A percentile compares a stretch with the other conserved stretches of the same genome.
These are phyloP conservation scores for Dothistroma septosporum DNA, from an alignment of 2,329 filamentous ascomycete genomes.

Conservation along the genomic window DNA sequence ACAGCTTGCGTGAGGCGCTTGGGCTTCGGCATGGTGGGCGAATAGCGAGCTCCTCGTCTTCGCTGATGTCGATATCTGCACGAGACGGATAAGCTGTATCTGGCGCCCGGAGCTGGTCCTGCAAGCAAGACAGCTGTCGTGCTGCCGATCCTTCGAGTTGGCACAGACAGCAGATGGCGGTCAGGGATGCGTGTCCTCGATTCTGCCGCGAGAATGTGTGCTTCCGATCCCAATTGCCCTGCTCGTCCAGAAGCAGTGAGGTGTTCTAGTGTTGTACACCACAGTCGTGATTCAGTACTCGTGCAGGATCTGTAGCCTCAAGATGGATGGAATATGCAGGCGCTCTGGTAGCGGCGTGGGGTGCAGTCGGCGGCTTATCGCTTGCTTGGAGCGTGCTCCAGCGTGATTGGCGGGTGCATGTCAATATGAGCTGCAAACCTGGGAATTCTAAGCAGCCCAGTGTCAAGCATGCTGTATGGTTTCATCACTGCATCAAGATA, in stretches of 20 bases:
- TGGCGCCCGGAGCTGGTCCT: background rate
- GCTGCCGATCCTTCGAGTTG: slow-evolving; percentile 1
- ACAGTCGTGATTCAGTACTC: background rate
- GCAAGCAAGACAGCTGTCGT: background rate
- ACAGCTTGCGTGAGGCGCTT: slow-evolving; percentile 75
- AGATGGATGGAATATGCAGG: background rate
- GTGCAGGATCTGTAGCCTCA: background rate
- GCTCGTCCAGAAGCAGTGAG: background rate
- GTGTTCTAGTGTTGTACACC: background rate
- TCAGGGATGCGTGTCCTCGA: background rate
- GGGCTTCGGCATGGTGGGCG: slow-evolving; percentile 60
- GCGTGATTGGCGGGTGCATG: background rate
- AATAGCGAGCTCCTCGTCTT: background rate
- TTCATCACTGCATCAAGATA: background rate
- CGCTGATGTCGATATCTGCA: background rate
- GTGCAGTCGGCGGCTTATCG: background rate
- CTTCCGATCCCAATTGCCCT: background rate
- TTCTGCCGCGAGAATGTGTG: background rate
- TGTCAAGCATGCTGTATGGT: background rate
- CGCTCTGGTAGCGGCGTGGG: background rate
- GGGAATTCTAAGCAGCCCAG: background rate
- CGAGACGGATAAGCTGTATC: background rate
- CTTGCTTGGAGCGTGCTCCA: background rate
- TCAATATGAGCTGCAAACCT: background rate
- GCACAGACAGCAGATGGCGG: background rate